Conservation (phyloP, 805 yeast species). For the Hemisphaericaspora nanyangensis region DNA sequence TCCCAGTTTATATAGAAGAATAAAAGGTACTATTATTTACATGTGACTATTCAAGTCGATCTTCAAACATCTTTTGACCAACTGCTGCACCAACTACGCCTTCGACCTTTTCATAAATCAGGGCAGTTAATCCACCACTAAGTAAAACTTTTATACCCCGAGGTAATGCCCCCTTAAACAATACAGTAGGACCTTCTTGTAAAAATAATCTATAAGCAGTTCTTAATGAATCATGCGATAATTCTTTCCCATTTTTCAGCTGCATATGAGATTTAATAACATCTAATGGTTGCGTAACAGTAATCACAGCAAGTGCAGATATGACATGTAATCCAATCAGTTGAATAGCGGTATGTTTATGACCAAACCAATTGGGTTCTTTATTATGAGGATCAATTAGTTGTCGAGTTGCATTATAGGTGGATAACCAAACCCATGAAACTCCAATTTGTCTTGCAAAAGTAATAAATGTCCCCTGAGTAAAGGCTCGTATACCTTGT, state of each 20-base stretch:
- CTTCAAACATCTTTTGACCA: constrained; percentile 28
- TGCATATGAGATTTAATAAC: constrained; percentile 85
- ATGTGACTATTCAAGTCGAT: constrained; percentile 5
- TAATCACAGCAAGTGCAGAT: constrained; percentile 71
- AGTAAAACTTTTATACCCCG: constrained; percentile 37
- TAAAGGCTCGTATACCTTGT: constrained; percentile 73
- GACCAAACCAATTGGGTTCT: constrained; percentile 40
- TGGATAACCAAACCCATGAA: constrained; percentile 78
- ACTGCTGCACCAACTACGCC: constrained; percentile 25
- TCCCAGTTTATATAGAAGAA: constrained; percentile 43
- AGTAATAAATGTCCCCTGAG: constrained; percentile 83
- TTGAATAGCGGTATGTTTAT: constrained; percentile 35
- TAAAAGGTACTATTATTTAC: neutral
- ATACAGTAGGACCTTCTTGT: constrained; percentile 27
- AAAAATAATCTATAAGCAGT: constrained; percentile 32
- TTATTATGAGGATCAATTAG: constrained; percentile 50
- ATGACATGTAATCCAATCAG: constrained; percentile 52
- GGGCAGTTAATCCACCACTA: constrained; percentile 41
- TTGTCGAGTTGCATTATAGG: constrained; percentile 77
- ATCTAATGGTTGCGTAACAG: constrained; percentile 83
- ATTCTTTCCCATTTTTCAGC: constrained; percentile 57
- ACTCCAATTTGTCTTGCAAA: constrained; percentile 73
- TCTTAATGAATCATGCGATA: constrained; percentile 60
- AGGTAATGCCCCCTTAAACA: constrained; percentile 37
- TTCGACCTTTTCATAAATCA: constrained; percentile 35